Conservation (phyloP, 2,329 filamentous ascomycete species). For the Coniochaeta pulveracea region DNA sequence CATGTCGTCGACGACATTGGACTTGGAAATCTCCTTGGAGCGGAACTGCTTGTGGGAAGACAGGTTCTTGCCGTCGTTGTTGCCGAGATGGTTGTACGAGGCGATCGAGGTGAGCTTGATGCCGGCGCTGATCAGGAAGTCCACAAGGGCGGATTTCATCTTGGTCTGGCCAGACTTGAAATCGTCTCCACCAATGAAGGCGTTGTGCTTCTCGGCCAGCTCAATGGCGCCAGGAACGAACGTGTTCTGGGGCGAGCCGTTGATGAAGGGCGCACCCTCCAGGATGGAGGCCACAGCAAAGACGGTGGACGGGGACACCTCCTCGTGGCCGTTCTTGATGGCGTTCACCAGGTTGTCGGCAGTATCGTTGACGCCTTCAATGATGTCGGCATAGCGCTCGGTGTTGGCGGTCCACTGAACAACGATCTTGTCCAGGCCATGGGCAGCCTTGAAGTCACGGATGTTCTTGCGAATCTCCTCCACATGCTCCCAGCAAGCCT, state of each 20-base stretch:
- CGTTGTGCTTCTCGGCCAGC: conserved; percentile 73
- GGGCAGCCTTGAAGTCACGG: conserved; percentile 77
- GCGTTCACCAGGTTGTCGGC: conserved; percentile 85
- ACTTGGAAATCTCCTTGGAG: conserved; percentile 99
- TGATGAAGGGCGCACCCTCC: conserved; percentile 89
- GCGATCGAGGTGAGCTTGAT: conserved; percentile 98
- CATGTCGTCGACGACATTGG: conserved; percentile 99
- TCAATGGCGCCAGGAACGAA: conserved; percentile 90
- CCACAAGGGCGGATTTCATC: conserved; percentile 98
- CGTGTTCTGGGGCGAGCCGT: conserved; percentile 97
- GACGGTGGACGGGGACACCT: conserved; percentile 90
- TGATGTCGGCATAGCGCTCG: conserved; percentile 84
- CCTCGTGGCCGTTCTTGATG: conserved; percentile 76
- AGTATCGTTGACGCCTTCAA: conserved; percentile 88
- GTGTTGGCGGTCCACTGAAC: conserved; percentile 99
- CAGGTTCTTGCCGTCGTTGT: conserved; percentile 98
- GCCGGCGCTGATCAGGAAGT: conserved; percentile 96
- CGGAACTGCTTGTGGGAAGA: conserved; percentile 98
- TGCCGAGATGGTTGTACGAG: conserved; percentile 98
- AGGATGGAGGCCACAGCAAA: conserved; percentile 93
- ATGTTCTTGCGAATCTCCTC: conserved; percentile 92
- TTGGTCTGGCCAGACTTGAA: conserved; percentile 99
- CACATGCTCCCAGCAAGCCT: conserved; percentile 78
- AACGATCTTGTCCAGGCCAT: conserved; percentile 87
- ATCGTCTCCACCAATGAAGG: conserved; percentile 95